Base-by-base conservation (phyloP, 2,329 filamentous ascomycete genomes). In the Pestalotiopsis sp. region DNA sequence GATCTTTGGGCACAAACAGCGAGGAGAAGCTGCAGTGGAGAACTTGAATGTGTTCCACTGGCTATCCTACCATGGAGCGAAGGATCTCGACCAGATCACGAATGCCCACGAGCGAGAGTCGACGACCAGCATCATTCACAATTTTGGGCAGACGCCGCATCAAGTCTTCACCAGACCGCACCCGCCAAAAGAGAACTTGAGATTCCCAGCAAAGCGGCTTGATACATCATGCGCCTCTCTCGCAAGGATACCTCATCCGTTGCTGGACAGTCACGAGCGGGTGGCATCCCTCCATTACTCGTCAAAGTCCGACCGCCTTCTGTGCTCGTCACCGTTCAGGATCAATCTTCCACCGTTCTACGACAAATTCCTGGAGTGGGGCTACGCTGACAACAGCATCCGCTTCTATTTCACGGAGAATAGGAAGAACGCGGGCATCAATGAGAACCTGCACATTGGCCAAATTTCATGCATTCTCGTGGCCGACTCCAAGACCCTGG, bases 91-190 rank as follows among this genome's bases (percentile, higher is more conserved):
- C 78, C 91, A 90, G 65, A 98, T 99, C 69, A 89, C 91, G 7
- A 95, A 98, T 76, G 92, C 93, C 0, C 89, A 95, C 67, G 94
- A 98, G 78, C 88, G 94, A 57, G 85, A 94, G 6, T 93, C 95
- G 4, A 95, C 94, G 0, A 98, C 97, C 66, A 94, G 94, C 40
- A 97, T 98, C 72, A 98, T 99, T 73, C 95, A 99, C 80, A 98
- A 98, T 74, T 99, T 99, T 78, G 96, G 96, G 0, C 96, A 99
- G 78, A 99, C 97, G 1, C 96, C 97, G 1, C 92, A 97, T 73
- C 97, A 99, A 78, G 92, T 98, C 17, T 99, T 98, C 78, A 88
- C 89, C 58, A 91, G 91, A 68, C 85, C 92, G 13, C 96, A 99
- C 78, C 90, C 92, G 3, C 81, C 87, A n/a, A 88, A 91, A 14